phyloP scores from a whole-genome alignment of 805 yeast species.

The Monosporozyma solicola region DNA sequence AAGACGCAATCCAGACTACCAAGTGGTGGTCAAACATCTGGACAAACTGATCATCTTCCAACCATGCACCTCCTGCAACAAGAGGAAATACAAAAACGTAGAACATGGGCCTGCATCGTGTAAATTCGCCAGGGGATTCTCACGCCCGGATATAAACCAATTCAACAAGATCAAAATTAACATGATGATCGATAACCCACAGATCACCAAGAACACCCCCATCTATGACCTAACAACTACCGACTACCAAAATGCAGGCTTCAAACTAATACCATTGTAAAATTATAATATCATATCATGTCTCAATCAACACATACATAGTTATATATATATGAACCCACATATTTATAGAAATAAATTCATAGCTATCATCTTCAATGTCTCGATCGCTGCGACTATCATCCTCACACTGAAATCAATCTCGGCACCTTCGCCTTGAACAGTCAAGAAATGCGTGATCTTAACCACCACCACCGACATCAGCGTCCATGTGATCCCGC shows the following conservation, averaged over 20 bases:
- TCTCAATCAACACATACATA: too few species aligned
- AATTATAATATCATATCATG: background rate
- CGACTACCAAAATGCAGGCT: slow-evolving; percentile 17
- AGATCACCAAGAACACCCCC: slow-evolving; percentile 6
- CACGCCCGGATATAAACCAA: slow-evolving; percentile 22
- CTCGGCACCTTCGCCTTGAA: slow-evolving; percentile 3
- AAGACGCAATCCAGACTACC: background rate
- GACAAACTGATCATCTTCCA: slow-evolving; percentile 39
- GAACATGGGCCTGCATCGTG: slow-evolving; percentile 27
- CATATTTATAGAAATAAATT: background rate
- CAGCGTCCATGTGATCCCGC: slow-evolving; percentile 5
- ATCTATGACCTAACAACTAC: slow-evolving; percentile 12
- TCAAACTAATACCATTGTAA: slow-evolving; percentile 4
- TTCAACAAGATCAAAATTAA: slow-evolving; percentile 12
- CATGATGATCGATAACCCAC: background rate
- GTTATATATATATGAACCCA: too few species aligned
- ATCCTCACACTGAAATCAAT: slow-evolving; percentile 1
- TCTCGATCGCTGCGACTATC: slow-evolving; percentile 4
- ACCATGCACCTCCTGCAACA: slow-evolving; percentile 47
- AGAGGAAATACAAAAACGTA: slow-evolving; percentile 6
- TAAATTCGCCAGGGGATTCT: slow-evolving; percentile 48
- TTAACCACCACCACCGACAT: slow-evolving; percentile 7
- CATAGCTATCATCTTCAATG: background rate
- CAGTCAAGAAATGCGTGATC: slow-evolving; percentile 5
- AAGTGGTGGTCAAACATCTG: slow-evolving; percentile 22